These are phyloP conservation scores for Pseudotsuga menziesii DNA, from an alignment of 75 land plant genomes.

Conservation along the genomic window DNA sequence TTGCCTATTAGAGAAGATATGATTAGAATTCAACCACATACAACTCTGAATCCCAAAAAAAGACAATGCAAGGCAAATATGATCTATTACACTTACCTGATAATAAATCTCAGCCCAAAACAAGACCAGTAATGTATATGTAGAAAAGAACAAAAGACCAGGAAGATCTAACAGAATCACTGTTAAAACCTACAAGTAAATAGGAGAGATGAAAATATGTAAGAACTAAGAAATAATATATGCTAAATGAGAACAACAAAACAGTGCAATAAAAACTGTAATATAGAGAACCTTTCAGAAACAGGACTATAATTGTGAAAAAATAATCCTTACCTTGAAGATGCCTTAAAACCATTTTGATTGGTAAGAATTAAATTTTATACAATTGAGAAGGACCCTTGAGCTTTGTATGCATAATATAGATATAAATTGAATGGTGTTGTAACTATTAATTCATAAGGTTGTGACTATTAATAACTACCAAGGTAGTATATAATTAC, in stretches of 20 bases:
- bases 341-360: too few relatives aligned
- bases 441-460: too few relatives aligned
- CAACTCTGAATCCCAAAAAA: neutral
- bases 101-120: constrained; percentile 99
- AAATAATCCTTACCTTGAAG: neutral
- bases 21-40: neutral
- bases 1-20: constrained; percentile 52
- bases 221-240: neutral
- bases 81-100: constrained; percentile 40
- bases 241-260: constrained; percentile 1
- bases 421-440: too few relatives aligned
- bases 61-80: neutral
- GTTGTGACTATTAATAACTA: too few relatives aligned
- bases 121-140: constrained; percentile 89
- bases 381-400: too few relatives aligned
- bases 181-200: constrained; percentile 47
- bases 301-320: neutral
- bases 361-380: too few relatives aligned
- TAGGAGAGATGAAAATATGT: neutral
- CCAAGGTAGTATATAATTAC: too few relatives aligned
- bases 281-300: neutral
- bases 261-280: constrained; percentile 2
- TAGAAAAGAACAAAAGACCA: constrained; percentile 84
- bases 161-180: constrained; percentile 72
- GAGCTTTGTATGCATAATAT: too few relatives aligned